A percentile compares a stretch with the other conserved stretches of the same genome.
phyloP scores from a whole-genome alignment of 2,329 filamentous ascomycete species.

The Ophiostoma triangulosporum region DNA sequence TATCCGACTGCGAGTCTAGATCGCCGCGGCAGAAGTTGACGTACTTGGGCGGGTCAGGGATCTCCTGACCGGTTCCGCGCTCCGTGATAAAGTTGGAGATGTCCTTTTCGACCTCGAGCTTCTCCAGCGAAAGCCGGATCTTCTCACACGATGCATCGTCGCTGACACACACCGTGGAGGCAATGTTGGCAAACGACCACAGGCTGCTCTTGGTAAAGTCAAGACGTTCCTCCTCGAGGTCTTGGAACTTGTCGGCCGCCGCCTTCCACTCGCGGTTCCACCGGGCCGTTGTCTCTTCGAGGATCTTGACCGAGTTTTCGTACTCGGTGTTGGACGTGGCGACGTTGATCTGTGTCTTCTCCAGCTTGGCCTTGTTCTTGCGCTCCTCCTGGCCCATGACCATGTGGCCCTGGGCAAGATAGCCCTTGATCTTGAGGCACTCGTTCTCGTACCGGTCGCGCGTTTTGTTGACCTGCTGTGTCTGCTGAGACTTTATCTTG shows the following conservation, averaged over 20 bases:
- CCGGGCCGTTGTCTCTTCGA: conserved; percentile 86
- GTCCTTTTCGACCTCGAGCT: conserved; percentile 89
- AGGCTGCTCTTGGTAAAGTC: conserved; percentile 97
- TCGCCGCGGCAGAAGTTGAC: conserved; percentile 98
- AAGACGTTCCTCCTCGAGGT: conserved; percentile 89
- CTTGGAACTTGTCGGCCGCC: conserved; percentile 97
- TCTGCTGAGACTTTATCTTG: conserved; percentile 88
- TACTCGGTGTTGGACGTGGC: conserved; percentile 87
- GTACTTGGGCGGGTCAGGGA: conserved; percentile 91
- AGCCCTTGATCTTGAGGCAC: conserved; percentile 95
- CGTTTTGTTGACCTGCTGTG: conserved; percentile 75
- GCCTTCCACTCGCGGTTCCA: conserved; percentile 99
- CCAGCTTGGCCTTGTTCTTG: conserved; percentile 96
- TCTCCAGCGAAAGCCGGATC: conserved; percentile 81
- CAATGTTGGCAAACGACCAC: conserved; percentile 95
- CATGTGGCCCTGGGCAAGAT: conserved; percentile 97
- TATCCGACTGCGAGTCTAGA: conserved; percentile 66
- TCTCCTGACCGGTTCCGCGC: conserved; percentile 85
- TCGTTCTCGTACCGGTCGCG: conserved; percentile 95
- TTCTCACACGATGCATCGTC: conserved; percentile 96
- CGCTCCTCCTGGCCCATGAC: conserved; percentile 99
- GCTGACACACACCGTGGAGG: conserved; percentile 93
- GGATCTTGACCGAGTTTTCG: conserved; percentile 77
- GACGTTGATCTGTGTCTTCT: conserved; percentile 95
- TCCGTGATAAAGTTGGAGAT: conserved; percentile 82